Percentiles rank a stretch among this genome's conserved stretches.
Conservation (phyloP, 345 rosid species). For the Hirschfeldia incana region DNA sequence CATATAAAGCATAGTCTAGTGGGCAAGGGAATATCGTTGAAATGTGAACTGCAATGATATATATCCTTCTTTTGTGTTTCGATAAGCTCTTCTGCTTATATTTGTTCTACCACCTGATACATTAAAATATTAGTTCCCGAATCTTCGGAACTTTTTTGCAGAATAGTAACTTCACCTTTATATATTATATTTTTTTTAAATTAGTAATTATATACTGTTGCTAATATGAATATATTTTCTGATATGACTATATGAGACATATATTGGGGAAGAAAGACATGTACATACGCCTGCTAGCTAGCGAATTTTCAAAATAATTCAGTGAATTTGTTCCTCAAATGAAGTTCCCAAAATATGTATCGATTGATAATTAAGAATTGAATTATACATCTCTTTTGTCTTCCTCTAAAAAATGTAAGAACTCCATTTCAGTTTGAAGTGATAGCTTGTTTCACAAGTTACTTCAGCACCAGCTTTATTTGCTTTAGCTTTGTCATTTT, state of each 20-base stretch:
- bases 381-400: neutral
- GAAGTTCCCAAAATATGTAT: neutral
- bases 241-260: neutral
- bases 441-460: neutral
- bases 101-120: slow-evolving; percentile 41
- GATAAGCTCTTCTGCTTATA: slow-evolving; percentile 38
- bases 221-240: neutral
- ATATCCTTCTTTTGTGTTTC: slow-evolving; percentile 13
- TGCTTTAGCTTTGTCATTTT: neutral
- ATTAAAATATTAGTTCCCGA: slow-evolving; percentile 38
- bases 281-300: neutral
- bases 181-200: neutral
- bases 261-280: neutral
- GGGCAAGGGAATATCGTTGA: slow-evolving; percentile 28
- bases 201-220: neutral
- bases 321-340: neutral
- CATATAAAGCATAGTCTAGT: slow-evolving; percentile 30
- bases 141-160: slow-evolving; percentile 29
- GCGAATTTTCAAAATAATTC: neutral
- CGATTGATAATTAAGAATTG: neutral
- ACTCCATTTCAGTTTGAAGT: neutral
- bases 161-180: slow-evolving; percentile 6
- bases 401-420: neutral
- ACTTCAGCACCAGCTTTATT: neutral
- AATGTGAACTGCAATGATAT: slow-evolving; percentile 18